Evolutionary conservation across 805 yeast genomes (phyloP), one percentile per base, ranked within the genome.

Genomic region (Millerozyma miso): DNA sequence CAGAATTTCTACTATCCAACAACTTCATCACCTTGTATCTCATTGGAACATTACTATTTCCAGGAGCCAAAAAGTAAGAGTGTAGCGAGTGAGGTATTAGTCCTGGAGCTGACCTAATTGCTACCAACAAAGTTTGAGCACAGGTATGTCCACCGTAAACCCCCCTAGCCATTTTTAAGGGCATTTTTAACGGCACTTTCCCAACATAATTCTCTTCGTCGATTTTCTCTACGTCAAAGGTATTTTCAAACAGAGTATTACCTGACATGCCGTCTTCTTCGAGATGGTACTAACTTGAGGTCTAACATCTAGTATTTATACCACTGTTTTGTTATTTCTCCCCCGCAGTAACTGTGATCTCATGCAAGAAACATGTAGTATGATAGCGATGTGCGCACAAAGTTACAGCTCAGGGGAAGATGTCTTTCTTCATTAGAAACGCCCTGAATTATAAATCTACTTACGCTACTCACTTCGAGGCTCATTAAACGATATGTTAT

Each of bases 121-220:
- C 81, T 4, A 86, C 87, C 45, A 75, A 58, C 3, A 83, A 59
- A 2, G 88, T 67, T 51, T 83, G 89, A 0, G 86, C 85, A 14
- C 81, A 79, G 35, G 79, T 63, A 15, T 81, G 79, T 7, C 90
- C 89, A 2, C 89, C 89, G 62, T 82, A 83, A 0, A 83, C 77
- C 1, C 87, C 88, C 35, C 83, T 63, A 2, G 85, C 83, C 0
- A 78, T 74, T 3, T 49, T 41, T 8, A 67, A 40, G 0, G 74
- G 74, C 3, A 64, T 52, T 33, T 59, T 45, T 19, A 70, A 56
- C 4, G 71, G 70, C 38, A 58, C 58, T 0, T 56, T 63, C 1
- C 74, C 74, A 13, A 50, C 53, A 49, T 57, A 70, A 17, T 54
- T 46, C 12, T 41, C 41, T n/a, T 55, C 63, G 40, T 53, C 61